Evolutionary conservation across 2,329 filamentous ascomycete genomes (phyloP).

Genomic region (Tolypocladium ovalisporum): DNA sequence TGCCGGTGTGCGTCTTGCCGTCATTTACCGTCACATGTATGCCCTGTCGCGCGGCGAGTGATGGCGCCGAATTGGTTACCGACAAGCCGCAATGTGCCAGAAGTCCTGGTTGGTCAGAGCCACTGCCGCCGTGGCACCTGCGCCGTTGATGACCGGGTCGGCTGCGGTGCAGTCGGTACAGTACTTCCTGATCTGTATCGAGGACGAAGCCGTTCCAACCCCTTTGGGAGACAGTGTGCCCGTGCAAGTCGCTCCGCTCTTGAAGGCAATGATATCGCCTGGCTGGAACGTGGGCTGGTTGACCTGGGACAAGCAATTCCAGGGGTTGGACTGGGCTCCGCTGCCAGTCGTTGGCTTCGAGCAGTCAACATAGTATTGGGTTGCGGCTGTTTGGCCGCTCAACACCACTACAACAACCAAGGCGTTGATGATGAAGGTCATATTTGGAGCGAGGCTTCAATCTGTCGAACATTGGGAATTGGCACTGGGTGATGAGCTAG

Average conservation of each 20-base stretch:
- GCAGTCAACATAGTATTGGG: slow-evolving; percentile 11
- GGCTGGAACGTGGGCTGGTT: slow-evolving; percentile 7
- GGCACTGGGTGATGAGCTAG: no score
- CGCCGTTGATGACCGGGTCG: slow-evolving; percentile 11
- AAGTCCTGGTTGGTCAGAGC: slow-evolving; percentile 11
- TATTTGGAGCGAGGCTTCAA: background rate
- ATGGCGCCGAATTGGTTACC: slow-evolving; percentile 7
- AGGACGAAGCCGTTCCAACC: slow-evolving; percentile 5
- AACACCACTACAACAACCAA: background rate
- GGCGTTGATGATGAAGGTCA: background rate
- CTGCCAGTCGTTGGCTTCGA: slow-evolving; percentile 2
- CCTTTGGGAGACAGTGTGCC: slow-evolving; percentile 9
- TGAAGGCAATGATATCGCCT: slow-evolving; percentile 10
- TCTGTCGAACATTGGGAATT: background rate
- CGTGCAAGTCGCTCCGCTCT: slow-evolving; percentile 8
- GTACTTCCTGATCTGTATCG: slow-evolving; percentile 11
- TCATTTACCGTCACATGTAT: slow-evolving; percentile 11
- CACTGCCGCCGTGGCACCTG: slow-evolving; percentile 8
- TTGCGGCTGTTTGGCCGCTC: background rate
- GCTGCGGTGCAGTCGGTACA: background rate
- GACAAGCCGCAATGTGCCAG: slow-evolving; percentile 10
- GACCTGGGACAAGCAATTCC: slow-evolving; percentile 8
- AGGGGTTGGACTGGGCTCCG: slow-evolving; percentile 8
- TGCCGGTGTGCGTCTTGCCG: slow-evolving; percentile 10
- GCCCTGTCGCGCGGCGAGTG: slow-evolving; percentile 8